Base-by-base conservation (phyloP, 805 yeast species). In the Ogataea chonburiensis region DNA sequence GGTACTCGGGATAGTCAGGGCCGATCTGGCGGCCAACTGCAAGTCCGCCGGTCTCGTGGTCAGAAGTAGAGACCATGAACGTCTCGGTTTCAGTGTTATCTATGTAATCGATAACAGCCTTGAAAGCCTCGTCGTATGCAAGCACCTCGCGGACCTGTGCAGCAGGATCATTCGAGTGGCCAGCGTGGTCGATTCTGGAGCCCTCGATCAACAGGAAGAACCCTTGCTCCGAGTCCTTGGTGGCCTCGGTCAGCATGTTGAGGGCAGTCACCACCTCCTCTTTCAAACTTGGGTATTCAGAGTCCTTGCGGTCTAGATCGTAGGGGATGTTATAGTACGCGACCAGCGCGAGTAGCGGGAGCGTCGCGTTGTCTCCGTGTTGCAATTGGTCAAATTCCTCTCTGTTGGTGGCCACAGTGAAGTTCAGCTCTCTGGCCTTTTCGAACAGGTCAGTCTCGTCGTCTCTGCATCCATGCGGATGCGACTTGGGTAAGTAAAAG, bases 21-120 rank as follows among this genome's bases (percentile, higher is more conserved):
- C 77, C 55, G 24, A 84, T 60, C 66, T 89, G 96, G 62, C 89
- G 77, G 0, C 95, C 87, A 29, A 86, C 75, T n/a, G 84, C 83
- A 46, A 89, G 70, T 0, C 97, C 98, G 45, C 98, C 98, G 17
- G 97, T 89, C 60, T 89, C 98, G 66, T 89, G 98, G 60, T 89
- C 97, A 16, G 94, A 82, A 2, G 96, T 87, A 17, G 91, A 78
- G 26, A 89, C 68, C 25, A 86, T 73, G 28, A 83, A 67, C 3
- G 96, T 86, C 49, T 87, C 96, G 9, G 74, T 78, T 33, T 83
- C 86, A 2, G 83, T 54, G 7, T 68, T 56, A 48, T 81, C 78
- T 24, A 82, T 85, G 57, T 77, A 87, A 26, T 84, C 77, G 35
- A 76, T 61, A 3, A 81, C 95, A 8, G 86, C 83, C 43, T 73